These are phyloP conservation scores for Agastache rugosa DNA, from an alignment of 257 asterid genomes.

Conservation along the genomic window DNA sequence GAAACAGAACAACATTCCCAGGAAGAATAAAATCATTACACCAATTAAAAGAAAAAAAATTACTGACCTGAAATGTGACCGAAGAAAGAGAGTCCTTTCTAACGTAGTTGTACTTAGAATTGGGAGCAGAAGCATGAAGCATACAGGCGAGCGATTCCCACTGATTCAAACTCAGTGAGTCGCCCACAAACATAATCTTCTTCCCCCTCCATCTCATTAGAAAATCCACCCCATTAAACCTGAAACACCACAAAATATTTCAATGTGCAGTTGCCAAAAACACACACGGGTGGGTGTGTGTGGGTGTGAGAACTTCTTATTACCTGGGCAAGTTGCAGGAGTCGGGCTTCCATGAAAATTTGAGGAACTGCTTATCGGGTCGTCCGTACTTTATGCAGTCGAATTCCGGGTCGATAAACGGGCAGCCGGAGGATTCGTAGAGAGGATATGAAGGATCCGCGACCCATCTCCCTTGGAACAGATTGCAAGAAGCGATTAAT, in stretches of 20 bases:
- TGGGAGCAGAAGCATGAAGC: conserved; percentile 68
- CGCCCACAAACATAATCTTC: conserved; percentile 85
- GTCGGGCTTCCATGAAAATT: conserved; percentile 69
- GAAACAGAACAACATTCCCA: not conserved
- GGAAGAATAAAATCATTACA: conserved; percentile 7
- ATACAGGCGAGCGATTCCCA: conserved; percentile 76
- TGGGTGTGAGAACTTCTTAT: not conserved
- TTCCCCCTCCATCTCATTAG: conserved; percentile 71
- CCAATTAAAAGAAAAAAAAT: not conserved
- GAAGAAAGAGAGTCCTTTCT: conserved; percentile 53
- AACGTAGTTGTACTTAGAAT: conserved; percentile 41
- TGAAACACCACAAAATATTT: conserved; percentile 14
- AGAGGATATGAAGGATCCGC: conserved; percentile 56
- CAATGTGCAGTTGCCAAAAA: not conserved
- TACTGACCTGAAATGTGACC: conserved; percentile 64
- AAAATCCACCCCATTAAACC: conserved; percentile 72
- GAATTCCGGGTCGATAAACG: conserved; percentile 70
- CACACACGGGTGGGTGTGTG: not conserved
- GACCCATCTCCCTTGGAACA: conserved; percentile 71
- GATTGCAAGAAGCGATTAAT: conserved; percentile 51
- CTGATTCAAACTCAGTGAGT: conserved; percentile 83
- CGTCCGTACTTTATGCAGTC: conserved; percentile 72
- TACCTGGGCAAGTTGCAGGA: conserved; percentile 69
- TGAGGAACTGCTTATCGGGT: conserved; percentile 64
- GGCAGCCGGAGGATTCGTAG: conserved; percentile 59